phyloP scores from a whole-genome alignment of 192 early-diverging fungal species.

The Coemansia sp. region DNA sequence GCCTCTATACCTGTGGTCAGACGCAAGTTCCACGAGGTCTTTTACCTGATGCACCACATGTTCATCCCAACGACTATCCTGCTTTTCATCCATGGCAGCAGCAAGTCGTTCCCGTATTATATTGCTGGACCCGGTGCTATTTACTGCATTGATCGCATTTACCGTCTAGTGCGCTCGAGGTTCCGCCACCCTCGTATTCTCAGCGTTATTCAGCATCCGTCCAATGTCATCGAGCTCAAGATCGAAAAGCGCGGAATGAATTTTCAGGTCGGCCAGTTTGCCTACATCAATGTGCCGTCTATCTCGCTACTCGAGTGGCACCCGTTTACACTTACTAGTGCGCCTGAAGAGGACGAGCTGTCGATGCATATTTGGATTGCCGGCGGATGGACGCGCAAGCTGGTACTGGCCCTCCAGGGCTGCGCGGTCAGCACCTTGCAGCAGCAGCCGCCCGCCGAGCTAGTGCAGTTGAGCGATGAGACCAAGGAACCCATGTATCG shows the following conservation, averaged over 20 bases:
- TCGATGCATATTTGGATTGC: conserved; percentile 78
- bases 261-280: conserved; percentile 77
- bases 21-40: conserved; percentile 62
- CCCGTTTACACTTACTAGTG: conserved; percentile 84
- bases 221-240: conserved; percentile 80
- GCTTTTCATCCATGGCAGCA: conserved; percentile 74
- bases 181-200: conserved; percentile 69
- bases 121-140: conserved; percentile 65
- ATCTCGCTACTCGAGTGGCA: conserved; percentile 76
- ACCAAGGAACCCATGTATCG: conserved; percentile 23
- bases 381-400: conserved; percentile 75
- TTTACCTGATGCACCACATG: conserved; percentile 88
- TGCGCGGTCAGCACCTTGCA: conserved; percentile 36
- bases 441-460: not conserved
- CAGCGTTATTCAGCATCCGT: conserved; percentile 85
- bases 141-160: conserved; percentile 70
- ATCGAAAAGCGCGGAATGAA: conserved; percentile 65
- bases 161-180: conserved; percentile 69
- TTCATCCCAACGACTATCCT: conserved; percentile 77
- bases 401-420: conserved; percentile 49
- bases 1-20: conserved; percentile 46
- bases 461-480: not conserved
- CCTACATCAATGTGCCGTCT: conserved; percentile 76
- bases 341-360: conserved; percentile 75
- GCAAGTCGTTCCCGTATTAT: conserved; percentile 78